Base-by-base conservation (phyloP, 2,329 filamentous ascomycete genomes). In the Hansfordia pulvinata region DNA sequence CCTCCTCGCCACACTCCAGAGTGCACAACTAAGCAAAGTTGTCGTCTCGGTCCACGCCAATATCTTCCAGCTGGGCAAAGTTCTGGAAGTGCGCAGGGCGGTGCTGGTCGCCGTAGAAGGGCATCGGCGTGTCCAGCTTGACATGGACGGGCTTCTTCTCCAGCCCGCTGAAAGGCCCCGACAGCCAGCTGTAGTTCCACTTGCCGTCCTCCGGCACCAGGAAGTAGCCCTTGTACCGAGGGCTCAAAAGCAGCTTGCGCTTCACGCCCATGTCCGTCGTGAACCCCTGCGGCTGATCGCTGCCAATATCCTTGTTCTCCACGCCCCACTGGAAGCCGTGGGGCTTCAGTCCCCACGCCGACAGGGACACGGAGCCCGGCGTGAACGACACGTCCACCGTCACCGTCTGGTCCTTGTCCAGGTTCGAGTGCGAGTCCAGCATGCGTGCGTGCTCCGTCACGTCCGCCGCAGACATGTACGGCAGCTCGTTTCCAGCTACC, bases 141-240 rank as follows among this genome's bases (percentile, higher is more conserved):
- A 96, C 86, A 41, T 85, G 80, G 22, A 94, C 70, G 4, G 76
- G 68, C 59, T 84, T 83, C 74, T 94, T 96, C 59, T 93, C 85
- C 36, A 93, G 68, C 20, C 76, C 75, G 10, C 77, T 75, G 48
- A 96, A 98, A 1, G 76, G 75, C 38, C 76, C 84, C 29, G 90
- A 90, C 76, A 96, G 84, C 64, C 98, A 98, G 52, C 81, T 90
- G 61, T 94, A 98, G 56, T 98, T 98, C 90, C 90, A 98, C 34
- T 79, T 67, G 35, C 76, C 76, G 29, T 78, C 77, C 46, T 94
- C 86, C 0, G 90, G 90, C 13, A 96, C 85, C 29, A 98, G 60
- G 72, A 98, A 98, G 62, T 86, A 96, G 16, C 90, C 92, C 40
- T 81, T 74, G 50, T 94, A 93, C 52, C 86, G 82, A 42, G 94